Conservation (phyloP, 2,329 filamentous ascomycete genomes). For the Exophiala oligosperma region DNA sequence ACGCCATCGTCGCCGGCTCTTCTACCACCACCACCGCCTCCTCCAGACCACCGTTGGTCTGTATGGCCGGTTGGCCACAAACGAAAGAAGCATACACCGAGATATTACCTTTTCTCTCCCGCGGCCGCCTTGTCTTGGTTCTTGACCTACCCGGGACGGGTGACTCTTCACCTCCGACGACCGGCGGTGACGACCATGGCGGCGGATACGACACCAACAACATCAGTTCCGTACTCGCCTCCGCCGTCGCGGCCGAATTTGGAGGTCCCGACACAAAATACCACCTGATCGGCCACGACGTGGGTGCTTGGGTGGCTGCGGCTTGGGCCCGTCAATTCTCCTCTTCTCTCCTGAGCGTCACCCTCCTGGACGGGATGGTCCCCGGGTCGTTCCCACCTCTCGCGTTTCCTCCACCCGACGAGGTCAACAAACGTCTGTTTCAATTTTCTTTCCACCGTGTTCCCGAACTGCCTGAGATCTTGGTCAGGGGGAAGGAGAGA, state of each 20-base stretch:
- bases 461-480: conserved; percentile 31
- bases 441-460: conserved; percentile 33
- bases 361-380: conserved; percentile 27
- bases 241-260: conserved; percentile 11
- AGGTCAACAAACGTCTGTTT: conserved; percentile 30
- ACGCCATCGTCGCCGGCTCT: conserved; percentile 28
- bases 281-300: conserved; percentile 33
- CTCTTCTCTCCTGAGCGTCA: conserved; percentile 28
- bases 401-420: conserved; percentile 24
- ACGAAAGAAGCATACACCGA: conserved; percentile 31
- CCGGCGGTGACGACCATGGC: too few relatives aligned
- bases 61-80: conserved; percentile 32
- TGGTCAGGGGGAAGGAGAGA: conserved; percentile 28
- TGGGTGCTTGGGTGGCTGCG: conserved; percentile 32
- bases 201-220: conserved; percentile 29
- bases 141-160: conserved; percentile 31
- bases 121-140: conserved; percentile 29
- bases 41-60: conserved; percentile 26
- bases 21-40: background rate
- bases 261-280: conserved; percentile 16
- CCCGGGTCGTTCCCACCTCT: conserved; percentile 27
- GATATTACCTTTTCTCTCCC: conserved; percentile 29
- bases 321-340: conserved; percentile 30
- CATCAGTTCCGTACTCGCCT: conserved; percentile 29
- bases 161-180: conserved; percentile 24